Base-by-base conservation (phyloP, 1,284 basidiomycete species). In the Malassezia arunalokei region DNA sequence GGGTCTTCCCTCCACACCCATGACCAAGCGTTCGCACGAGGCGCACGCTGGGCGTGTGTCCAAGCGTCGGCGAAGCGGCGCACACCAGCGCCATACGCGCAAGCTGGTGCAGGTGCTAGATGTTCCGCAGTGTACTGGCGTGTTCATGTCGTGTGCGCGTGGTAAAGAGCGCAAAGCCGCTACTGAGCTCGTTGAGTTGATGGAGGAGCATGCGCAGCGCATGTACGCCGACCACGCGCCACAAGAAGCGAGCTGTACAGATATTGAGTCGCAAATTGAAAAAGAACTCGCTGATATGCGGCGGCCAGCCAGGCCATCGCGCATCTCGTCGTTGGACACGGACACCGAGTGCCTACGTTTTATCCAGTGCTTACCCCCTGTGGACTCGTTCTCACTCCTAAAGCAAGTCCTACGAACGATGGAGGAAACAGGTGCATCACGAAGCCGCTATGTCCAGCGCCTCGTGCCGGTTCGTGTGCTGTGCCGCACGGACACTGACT, bases 141-240 rank as follows among this genome's bases (percentile, higher is more conserved):
- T 71, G 42, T 65, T 66, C 41, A 56, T 66, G 33, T 64, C 65
- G 14, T 65, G 63, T 37, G 58, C 61, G 8, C 57, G 63, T 33
- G 56, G 60, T 5, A 64, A 61, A 37, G 68, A 71, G 47, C 53
- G 65, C 27, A 71, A 69, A 47, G 66, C 66, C 8, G 66, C 65
- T 8, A 31, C 61, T 14, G 64, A 71, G 40, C 60, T 71, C 14
- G 54, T 63, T 30, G 65, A 65, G 9, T n/a, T 60, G 24, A 42
- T 71, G 28, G 59, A 65, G 24, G 68, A 71, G 1, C 47, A 33
- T 3, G 40, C 29, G 3, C 41, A 45, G 29, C 15, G 33, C 33
- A 41, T 47, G 20, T 39, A 51, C 17, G 40, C 27, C 8, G 24
- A 37, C n/a, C 33, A 8, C 6, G 43, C 41, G 15, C 50, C 59